These are phyloP conservation scores for Angophora floribunda DNA, from an alignment of 345 rosid species.

Conservation along the genomic window DNA sequence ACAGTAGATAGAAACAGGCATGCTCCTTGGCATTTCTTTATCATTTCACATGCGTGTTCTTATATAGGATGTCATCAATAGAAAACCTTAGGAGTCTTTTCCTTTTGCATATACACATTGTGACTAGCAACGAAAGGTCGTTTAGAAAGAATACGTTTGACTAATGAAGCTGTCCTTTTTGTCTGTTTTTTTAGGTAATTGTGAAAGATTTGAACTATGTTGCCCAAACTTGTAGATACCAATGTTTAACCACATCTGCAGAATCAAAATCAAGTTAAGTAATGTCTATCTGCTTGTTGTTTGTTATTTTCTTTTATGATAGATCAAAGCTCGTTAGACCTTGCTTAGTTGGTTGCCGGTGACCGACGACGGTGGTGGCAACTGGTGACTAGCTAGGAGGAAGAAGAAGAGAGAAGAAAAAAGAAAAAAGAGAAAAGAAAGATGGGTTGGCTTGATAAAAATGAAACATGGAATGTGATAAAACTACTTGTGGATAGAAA, in stretches of 20 bases:
- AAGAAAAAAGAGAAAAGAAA: too few species aligned
- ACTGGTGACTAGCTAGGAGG: too few species aligned
- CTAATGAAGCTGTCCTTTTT: not conserved
- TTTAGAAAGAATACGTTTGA: not conserved
- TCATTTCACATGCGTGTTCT: not conserved
- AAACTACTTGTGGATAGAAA: too few species aligned
- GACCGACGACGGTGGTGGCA: too few species aligned
- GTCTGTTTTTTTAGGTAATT: constrained; percentile 30
- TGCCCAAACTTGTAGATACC: constrained; percentile 10
- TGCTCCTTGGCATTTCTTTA: not conserved
- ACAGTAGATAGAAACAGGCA: not conserved
- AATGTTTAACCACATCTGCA: not conserved
- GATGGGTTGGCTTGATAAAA: too few species aligned
- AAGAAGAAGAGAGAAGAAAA: too few species aligned
- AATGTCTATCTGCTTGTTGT: not conserved
- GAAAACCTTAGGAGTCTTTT: not conserved
- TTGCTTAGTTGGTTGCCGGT: too few species aligned
- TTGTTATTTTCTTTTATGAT: not conserved
- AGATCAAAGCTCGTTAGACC: not conserved
- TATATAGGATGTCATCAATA: not conserved
- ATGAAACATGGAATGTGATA: too few species aligned
- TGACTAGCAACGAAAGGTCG: not conserved
- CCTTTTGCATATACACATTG: not conserved
- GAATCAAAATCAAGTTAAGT: constrained; percentile 22
- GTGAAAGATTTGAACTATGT: constrained; percentile 47